Conservation (phyloP, 2,329 filamentous ascomycete genomes). For the Colletotrichum falcatum region DNA sequence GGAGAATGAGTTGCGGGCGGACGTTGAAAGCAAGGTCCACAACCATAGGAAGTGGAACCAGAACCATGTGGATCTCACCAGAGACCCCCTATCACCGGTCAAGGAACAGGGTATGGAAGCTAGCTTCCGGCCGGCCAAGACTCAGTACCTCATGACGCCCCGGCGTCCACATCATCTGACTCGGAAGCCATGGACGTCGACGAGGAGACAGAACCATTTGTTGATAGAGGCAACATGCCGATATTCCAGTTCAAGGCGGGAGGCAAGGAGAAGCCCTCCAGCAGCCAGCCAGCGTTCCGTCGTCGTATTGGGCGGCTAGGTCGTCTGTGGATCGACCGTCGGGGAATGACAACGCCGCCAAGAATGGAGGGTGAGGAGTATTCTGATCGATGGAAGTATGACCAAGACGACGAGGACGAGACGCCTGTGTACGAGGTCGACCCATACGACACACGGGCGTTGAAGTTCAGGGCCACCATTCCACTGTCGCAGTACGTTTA, state of each 20-base stretch:
- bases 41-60: conserved; percentile 95
- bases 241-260: conserved; percentile 62
- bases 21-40: conserved; percentile 87
- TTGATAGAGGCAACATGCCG: conserved; percentile 49
- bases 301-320: conserved; percentile 87
- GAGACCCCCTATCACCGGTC: conserved; percentile 84
- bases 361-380: conserved; percentile 59
- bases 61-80: conserved; percentile 88
- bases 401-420: conserved; percentile 87
- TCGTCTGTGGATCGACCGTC: conserved; percentile 88
- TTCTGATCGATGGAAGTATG: conserved; percentile 85
- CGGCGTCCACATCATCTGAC: conserved; percentile 66
- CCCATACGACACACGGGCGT: conserved; percentile 70
- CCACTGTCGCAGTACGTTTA: conserved; percentile 60
- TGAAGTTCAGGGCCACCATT: conserved; percentile 72
- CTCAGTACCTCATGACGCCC: conserved; percentile 77
- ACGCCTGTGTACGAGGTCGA: conserved; percentile 81
- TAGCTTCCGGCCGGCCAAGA: conserved; percentile 78
- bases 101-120: conserved; percentile 71
- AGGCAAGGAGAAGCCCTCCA: conserved; percentile 54
- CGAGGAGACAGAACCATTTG: conserved; percentile 52
- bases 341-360: conserved; percentile 69
- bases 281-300: conserved; percentile 75
- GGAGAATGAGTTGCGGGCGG: conserved; percentile 81
- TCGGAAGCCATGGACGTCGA: conserved; percentile 65